Base-by-base conservation (phyloP, 495 filamentous ascomycete genomes). In the Penicillium maclennaniae region DNA sequence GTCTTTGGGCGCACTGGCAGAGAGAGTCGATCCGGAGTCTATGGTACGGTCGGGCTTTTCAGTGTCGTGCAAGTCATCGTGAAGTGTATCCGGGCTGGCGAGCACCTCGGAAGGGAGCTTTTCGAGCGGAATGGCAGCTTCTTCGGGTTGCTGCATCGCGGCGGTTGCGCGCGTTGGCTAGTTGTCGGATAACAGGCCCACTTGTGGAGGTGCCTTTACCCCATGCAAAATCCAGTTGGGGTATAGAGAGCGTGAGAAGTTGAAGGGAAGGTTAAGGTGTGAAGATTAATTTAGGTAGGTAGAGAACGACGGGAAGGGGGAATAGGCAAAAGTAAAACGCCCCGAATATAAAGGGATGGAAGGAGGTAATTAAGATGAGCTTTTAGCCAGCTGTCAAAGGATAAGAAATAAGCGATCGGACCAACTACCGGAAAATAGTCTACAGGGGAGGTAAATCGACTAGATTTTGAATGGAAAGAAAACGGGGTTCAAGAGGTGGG, bases 11-110 rank as follows among this genome's bases (percentile, higher is more conserved):
- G 12, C 31, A 14, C 7, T 51, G 41, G 43, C 49, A 0, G 56
- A 60, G 28, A 27, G 62, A 61, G 69, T 69, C 17, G 67, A 63
- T 6, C 59, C 60, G 3, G 67, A 63, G 26, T 53, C 57, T 26
- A 49, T 51, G 25, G 54, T 68, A n/a, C 50, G 55, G 9, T 60
- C 51, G 37, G 49, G 49, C 52, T 48, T 8, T 51, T 48, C 10
- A 23, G n/a, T 12, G 26, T 43, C 37, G 46, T 34, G 10, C 17
- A 36, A 34, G 31, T 40, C 38, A 7, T 40, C 19, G 12, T 16
- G 19, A 40, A 19, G 16, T 3, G 20, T 21, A 9, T 51, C 34
- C n/a, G 44, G 34, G 12, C 14, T 40, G 6, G 44, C 34, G 12
- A 42, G 12, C 40, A 51, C 52, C 31, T 66, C 48, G 9, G 58